Evolutionary conservation across 2,329 filamentous ascomycete genomes (phyloP).

Genomic region (Claviceps monticola): DNA sequence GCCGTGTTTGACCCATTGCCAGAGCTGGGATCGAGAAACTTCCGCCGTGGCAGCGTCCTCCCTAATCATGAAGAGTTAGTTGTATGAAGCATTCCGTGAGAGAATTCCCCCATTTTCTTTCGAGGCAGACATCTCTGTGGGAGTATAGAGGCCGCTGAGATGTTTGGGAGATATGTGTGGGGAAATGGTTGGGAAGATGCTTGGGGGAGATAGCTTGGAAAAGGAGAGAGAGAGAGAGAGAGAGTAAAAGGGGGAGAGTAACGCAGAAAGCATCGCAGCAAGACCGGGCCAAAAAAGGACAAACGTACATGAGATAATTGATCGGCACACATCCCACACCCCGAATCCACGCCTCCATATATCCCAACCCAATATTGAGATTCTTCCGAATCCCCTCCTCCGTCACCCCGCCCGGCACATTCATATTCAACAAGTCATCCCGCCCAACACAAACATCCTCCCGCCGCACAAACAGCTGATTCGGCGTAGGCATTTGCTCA

Average conservation of each 20-base stretch:
- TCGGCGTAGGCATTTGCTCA: constrained; percentile 95
- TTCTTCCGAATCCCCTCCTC: constrained; percentile 96
- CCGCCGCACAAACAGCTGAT: constrained; percentile 82
- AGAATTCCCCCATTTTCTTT: too few species aligned
- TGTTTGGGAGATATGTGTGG: too few species aligned
- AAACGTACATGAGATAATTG: constrained; percentile 72
- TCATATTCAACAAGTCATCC: constrained; percentile 96
- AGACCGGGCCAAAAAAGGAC: too few species aligned
- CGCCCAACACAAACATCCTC: constrained; percentile 78
- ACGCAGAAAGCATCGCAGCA: too few species aligned
- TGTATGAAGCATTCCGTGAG: too few species aligned
- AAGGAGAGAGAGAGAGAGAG: too few species aligned
- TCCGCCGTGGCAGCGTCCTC: constrained; percentile 96
- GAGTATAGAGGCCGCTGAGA: too few species aligned
- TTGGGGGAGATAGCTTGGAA: too few species aligned
- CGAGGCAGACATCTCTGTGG: too few species aligned
- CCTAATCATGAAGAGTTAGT: constrained; percentile 18
- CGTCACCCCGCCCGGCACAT: constrained; percentile 81
- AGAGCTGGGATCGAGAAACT: constrained; percentile 85
- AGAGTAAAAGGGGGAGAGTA: too few species aligned
- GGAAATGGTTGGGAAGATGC: too few species aligned
- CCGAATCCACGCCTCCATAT: constrained; percentile 98
- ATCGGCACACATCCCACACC: constrained; percentile 94
- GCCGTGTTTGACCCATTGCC: constrained; percentile 79
- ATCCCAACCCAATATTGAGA: constrained; percentile 86